Conservation (phyloP, 2,329 filamentous ascomycete genomes). For the Fusarium subtropicale region DNA sequence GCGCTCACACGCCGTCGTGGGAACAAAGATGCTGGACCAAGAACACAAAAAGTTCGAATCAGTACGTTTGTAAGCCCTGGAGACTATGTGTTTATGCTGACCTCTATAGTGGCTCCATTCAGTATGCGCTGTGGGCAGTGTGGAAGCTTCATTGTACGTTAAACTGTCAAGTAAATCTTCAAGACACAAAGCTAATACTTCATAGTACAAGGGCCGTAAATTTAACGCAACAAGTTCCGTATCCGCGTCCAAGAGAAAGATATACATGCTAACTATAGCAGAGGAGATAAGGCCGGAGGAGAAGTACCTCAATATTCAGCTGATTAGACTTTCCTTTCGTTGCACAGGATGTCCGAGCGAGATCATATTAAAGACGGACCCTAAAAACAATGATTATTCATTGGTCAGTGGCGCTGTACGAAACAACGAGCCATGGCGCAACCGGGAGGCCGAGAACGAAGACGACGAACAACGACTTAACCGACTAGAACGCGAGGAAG, state of each 20-base stretch:
- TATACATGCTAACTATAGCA: conserved; percentile 46
- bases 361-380: conserved; percentile 94
- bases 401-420: conserved; percentile 84
- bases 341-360: conserved; percentile 88
- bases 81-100: background rate
- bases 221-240: conserved; percentile 71
- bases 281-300: conserved; percentile 69
- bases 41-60: conserved; percentile 82
- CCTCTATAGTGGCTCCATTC: conserved; percentile 44
- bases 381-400: conserved; percentile 93
- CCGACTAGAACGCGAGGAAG: conserved; percentile 81
- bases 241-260: too few relatives aligned
- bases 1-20: conserved; percentile 78
- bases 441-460: conserved; percentile 72
- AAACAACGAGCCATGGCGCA: conserved; percentile 92
- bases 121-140: conserved; percentile 60
- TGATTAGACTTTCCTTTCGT: conserved; percentile 51
- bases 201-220: conserved; percentile 72
- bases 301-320: conserved; percentile 80
- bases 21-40: conserved; percentile 76
- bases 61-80: background rate
- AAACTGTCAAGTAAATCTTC: too few relatives aligned
- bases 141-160: conserved; percentile 74
- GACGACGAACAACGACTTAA: conserved; percentile 90
- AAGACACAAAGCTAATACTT: too few relatives aligned